Evolutionary conservation across 306 rosid genomes (phyloP).

Genomic region (Dryas alaskensis): DNA sequence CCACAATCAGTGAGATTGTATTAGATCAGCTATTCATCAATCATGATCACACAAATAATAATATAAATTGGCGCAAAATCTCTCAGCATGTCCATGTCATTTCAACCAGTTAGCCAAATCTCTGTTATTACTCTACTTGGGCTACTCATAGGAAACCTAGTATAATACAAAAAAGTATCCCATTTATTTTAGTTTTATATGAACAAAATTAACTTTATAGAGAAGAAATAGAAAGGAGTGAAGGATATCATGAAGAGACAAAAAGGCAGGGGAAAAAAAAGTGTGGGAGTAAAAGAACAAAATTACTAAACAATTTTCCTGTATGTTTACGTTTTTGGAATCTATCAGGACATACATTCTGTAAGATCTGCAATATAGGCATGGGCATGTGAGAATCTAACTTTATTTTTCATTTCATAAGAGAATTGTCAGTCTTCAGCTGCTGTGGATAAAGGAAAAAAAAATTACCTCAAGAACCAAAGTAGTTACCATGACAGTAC

Average conservation of each 20-base stretch:
- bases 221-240: neutral
- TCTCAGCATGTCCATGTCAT: neutral
- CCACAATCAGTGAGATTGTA: neutral
- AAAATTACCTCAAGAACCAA: constrained; percentile 81
- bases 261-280: too few relatives aligned
- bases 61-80: neutral
- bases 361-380: neutral
- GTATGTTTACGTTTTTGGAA: neutral
- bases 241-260: neutral
- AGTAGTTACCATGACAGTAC: constrained; percentile 96
- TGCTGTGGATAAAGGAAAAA: constrained; percentile 16
- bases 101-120: neutral
- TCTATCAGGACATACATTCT: neutral
- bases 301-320: neutral
- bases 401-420: neutral
- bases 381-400: neutral
- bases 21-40: neutral
- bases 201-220: neutral
- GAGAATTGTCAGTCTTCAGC: neutral
- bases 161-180: too few relatives aligned
- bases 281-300: too few relatives aligned
- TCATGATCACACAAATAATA: neutral
- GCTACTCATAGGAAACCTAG: neutral
- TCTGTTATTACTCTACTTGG: neutral
- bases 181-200: neutral